Conservation (phyloP, 345 rosid species). For the Populus davidiana region DNA sequence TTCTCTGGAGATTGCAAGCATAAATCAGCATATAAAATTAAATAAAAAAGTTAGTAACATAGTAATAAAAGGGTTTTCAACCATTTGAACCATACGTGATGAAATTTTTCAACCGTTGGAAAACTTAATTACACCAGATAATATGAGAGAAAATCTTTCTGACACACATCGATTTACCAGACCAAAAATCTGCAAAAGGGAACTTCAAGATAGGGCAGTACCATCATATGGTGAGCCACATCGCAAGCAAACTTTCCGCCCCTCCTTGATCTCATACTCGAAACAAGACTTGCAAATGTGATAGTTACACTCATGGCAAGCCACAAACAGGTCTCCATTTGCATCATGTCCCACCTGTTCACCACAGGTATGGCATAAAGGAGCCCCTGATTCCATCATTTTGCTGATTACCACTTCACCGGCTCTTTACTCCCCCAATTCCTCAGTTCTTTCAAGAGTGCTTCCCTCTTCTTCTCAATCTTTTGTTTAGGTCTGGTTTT, state of each 20-base stretch:
- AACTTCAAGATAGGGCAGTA: slow-evolving; percentile 16
- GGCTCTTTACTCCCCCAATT: slow-evolving; percentile 4
- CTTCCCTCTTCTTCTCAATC: slow-evolving; percentile 5
- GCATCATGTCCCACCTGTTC: slow-evolving; percentile 59
- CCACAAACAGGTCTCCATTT: slow-evolving; percentile 68
- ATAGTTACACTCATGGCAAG: slow-evolving; percentile 81
- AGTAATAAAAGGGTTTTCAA: not conserved
- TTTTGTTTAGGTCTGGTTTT: slow-evolving; percentile 13
- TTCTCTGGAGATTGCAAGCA: slow-evolving; percentile 41
- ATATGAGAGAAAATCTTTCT: not conserved
- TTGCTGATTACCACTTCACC: not conserved
- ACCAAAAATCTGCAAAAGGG: not conserved
- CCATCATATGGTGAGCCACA: slow-evolving; percentile 77
- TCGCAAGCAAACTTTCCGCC: slow-evolving; percentile 71
- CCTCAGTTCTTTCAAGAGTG: slow-evolving; percentile 1
- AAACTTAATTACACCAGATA: not conserved
- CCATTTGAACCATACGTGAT: not conserved
- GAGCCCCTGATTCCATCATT: slow-evolving; percentile 84
- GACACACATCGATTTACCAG: not conserved
- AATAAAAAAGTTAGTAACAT: not conserved
- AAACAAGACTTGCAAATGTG: slow-evolving; percentile 89
- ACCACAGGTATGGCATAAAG: slow-evolving; percentile 80
- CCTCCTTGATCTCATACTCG: slow-evolving; percentile 80
- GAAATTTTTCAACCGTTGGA: not conserved
- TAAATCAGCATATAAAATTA: slow-evolving; percentile 1